These are phyloP conservation scores for Blastobotrys illinoisensis DNA, from an alignment of 1,139 yeast genomes.

Conservation along the genomic window DNA sequence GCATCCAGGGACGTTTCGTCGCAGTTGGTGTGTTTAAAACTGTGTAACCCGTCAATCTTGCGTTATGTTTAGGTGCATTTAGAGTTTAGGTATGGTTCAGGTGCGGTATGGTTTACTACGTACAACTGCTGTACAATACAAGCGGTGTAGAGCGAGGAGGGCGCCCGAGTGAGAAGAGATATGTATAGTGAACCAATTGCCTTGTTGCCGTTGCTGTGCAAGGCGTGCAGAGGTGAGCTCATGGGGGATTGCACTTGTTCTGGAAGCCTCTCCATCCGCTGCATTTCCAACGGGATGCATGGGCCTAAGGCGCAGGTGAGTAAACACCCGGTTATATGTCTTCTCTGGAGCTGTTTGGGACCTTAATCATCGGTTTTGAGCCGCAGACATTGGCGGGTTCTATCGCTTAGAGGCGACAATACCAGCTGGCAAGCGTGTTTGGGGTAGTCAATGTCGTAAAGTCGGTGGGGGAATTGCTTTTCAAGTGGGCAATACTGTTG, in stretches of 20 bases:
- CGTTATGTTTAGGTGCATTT: neutral
- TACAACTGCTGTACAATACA: too few relatives aligned
- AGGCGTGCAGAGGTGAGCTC: neutral
- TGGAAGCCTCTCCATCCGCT: neutral
- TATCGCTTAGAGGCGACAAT: too few relatives aligned
- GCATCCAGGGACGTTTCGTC: neutral
- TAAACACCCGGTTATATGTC: neutral
- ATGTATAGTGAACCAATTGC: neutral
- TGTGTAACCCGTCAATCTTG: neutral
- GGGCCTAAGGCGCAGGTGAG: neutral
- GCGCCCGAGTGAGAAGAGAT: neutral
- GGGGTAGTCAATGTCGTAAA: neutral
- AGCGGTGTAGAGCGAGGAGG: neutral
- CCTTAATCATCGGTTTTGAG: neutral
- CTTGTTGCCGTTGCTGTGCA: neutral
- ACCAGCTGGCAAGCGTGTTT: neutral
- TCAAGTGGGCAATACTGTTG: neutral
- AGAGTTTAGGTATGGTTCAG: neutral
- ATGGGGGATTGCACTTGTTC: neutral
- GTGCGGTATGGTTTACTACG: neutral
- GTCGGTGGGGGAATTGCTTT: neutral
- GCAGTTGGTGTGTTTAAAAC: neutral
- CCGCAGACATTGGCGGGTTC: neutral
- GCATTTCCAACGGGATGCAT: neutral
- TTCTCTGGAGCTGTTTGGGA: neutral